phyloP scores from a whole-genome alignment of 352 stramenopile species.

The Elongisporangium undulatum region DNA sequence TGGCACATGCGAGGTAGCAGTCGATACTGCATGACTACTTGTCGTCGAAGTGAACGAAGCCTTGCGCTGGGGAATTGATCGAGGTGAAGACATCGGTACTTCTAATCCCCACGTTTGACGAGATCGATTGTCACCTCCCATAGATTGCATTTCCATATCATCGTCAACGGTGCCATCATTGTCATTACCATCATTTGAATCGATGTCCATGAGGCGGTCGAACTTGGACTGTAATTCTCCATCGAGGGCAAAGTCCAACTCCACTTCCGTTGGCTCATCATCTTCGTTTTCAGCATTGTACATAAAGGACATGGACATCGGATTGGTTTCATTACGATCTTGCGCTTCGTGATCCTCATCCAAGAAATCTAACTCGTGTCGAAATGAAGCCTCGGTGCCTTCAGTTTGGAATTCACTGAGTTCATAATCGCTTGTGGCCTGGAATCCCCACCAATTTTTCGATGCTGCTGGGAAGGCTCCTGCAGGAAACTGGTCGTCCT shows the following conservation, averaged over 20 bases:
- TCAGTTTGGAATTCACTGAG: constrained; percentile 77
- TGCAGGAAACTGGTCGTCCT: constrained; percentile 35
- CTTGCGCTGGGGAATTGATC: constrained; percentile 34
- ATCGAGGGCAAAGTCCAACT: constrained; percentile 80
- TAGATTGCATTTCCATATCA: constrained; percentile 15
- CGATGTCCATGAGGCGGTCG: constrained; percentile 63
- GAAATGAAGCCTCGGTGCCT: constrained; percentile 66
- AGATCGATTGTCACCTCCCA: not conserved
- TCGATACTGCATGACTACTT: constrained; percentile 37
- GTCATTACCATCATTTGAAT: constrained; percentile 37
- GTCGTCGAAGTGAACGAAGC: constrained; percentile 55
- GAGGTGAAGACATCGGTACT: constrained; percentile 34
- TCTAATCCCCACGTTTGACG: not conserved
- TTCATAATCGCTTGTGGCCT: constrained; percentile 49
- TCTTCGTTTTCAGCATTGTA: constrained; percentile 58
- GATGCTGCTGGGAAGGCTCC: constrained; percentile 54
- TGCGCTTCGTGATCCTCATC: constrained; percentile 20
- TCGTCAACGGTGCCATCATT: constrained; percentile 28
- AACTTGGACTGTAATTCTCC: constrained; percentile 70
- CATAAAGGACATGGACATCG: constrained; percentile 83
- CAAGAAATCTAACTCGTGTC: constrained; percentile 49
- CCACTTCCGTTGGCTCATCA: constrained; percentile 45
- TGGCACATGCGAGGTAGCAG: constrained; percentile 32
- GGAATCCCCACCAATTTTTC: constrained; percentile 75
- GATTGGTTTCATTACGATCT: constrained; percentile 20